phyloP scores from a whole-genome alignment of 176 grass and related monocot species.

The Miscanthus lutarioriparius region DNA sequence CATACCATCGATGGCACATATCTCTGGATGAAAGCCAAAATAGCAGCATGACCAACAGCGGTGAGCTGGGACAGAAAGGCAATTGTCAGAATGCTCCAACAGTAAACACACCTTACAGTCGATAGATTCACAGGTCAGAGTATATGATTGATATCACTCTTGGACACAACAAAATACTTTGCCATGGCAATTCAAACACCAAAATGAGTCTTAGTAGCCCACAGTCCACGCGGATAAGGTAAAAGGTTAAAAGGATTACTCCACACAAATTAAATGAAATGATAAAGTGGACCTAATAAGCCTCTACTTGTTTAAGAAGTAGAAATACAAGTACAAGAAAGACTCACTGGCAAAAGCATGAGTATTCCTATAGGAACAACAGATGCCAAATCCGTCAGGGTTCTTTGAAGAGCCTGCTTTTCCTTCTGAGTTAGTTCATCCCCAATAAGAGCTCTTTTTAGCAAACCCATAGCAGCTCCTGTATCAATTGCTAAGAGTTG shows the following conservation, averaged over 20 bases:
- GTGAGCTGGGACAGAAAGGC: conserved; percentile 64
- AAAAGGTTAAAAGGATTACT: conserved; percentile 11
- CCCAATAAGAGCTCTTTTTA: conserved; percentile 89
- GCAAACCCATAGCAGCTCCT: conserved; percentile 72
- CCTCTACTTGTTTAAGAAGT: conserved; percentile 5
- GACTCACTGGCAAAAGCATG: conserved; percentile 98
- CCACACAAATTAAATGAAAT: conserved; percentile 34
- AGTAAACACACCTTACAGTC: conserved; percentile 2
- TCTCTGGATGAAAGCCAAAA: conserved; percentile 98
- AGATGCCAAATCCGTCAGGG: conserved; percentile 94
- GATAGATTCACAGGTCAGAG: conserved; percentile 11
- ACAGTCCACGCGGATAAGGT: conserved; percentile 1
- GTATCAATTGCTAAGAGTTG: conserved; percentile 92
- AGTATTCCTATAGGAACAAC: conserved; percentile 98
- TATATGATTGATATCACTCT: neutral
- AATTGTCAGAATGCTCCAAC: conserved; percentile 9
- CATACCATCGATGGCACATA: conserved; percentile 92
- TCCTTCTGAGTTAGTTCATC: conserved; percentile 98
- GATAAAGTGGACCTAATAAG: conserved; percentile 13
- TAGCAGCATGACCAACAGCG: conserved; percentile 97
- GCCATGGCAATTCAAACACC: neutral
- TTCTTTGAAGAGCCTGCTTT: conserved; percentile 97
- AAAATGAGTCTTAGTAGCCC: neutral
- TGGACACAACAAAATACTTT: conserved; percentile 25
- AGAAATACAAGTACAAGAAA: conserved; percentile 27